Evolutionary conservation across 805 yeast species (phyloP).

Genomic region (Cyberlindnera xishuangbannaensis): DNA sequence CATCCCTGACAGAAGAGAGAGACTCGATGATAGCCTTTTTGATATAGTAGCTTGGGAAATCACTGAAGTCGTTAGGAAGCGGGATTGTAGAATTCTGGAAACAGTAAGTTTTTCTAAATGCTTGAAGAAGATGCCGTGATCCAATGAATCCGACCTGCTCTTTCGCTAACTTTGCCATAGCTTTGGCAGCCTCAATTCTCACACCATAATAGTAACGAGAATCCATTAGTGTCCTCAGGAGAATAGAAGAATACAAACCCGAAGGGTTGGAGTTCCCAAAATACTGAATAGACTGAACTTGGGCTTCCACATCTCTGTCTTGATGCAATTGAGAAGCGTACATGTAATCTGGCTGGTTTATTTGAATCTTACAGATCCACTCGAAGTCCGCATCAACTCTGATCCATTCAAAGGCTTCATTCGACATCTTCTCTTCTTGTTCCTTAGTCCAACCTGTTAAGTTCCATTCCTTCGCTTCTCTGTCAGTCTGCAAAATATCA

Average conservation of each 20-base stretch:
- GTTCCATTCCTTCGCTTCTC: slow-evolving; percentile 67
- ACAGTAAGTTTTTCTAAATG: slow-evolving; percentile 67
- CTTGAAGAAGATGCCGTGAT: slow-evolving; percentile 60
- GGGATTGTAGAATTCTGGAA: slow-evolving; percentile 66
- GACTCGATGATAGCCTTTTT: slow-evolving; percentile 64
- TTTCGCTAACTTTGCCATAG: slow-evolving; percentile 63
- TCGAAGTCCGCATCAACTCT: slow-evolving; percentile 97
- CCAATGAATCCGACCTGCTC: slow-evolving; percentile 66
- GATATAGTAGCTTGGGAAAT: slow-evolving; percentile 62
- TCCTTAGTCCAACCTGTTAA: slow-evolving; percentile 64
- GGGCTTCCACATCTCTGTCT: slow-evolving; percentile 96
- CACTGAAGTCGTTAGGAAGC: slow-evolving; percentile 71
- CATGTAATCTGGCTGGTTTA: slow-evolving; percentile 94
- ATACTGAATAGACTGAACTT: slow-evolving; percentile 70
- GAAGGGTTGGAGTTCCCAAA: slow-evolving; percentile 61
- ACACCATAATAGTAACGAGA: slow-evolving; percentile 82
- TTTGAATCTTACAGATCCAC: slow-evolving; percentile 81
- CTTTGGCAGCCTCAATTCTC: slow-evolving; percentile 78
- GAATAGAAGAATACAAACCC: slow-evolving; percentile 63
- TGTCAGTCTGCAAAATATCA: slow-evolving; percentile 57
- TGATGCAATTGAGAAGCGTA: slow-evolving; percentile 88
- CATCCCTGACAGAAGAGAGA: slow-evolving; percentile 54
- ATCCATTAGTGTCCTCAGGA: slow-evolving; percentile 80
- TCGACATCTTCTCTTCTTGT: slow-evolving; percentile 60
- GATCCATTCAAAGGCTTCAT: slow-evolving; percentile 96